Conservation (phyloP, 2,329 filamentous ascomycete genomes). For the Leptographium wingfieldii region DNA sequence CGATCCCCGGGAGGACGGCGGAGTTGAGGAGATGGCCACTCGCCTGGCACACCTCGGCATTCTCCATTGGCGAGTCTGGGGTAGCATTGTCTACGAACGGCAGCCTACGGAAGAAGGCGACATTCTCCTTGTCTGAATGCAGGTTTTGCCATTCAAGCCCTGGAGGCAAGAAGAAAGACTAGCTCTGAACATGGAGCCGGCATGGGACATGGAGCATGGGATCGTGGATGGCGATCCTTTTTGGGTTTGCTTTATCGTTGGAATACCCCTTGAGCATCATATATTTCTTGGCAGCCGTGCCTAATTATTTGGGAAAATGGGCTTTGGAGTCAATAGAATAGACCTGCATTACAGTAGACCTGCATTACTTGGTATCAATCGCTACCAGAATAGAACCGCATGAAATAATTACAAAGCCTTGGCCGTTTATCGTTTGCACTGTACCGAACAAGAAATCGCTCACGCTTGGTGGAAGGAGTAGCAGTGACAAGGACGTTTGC, state of each 20-base stretch:
- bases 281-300: background rate
- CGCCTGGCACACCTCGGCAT: conserved; percentile 73
- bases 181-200: background rate
- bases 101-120: background rate
- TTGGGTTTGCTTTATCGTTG: background rate
- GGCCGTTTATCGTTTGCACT: background rate
- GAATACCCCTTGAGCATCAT: background rate
- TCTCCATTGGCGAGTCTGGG: conserved; percentile 86
- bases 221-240: background rate
- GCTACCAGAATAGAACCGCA: background rate
- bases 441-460: background rate
- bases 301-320: background rate
- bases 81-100: conserved; percentile 52
- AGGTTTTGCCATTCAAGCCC: too few relatives aligned
- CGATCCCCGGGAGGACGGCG: conserved; percentile 33
- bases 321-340: background rate
- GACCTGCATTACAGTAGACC: background rate
- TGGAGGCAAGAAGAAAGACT: background rate
- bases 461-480: background rate
- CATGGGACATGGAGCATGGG: background rate
- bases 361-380: background rate
- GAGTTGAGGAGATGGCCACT: conserved; percentile 56
- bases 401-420: background rate
- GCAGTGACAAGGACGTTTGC: background rate
- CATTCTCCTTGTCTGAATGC: background rate